Evolutionary conservation across 1,139 yeast species (phyloP).

Genomic region (Yamadazyma spencermartinsiae): DNA sequence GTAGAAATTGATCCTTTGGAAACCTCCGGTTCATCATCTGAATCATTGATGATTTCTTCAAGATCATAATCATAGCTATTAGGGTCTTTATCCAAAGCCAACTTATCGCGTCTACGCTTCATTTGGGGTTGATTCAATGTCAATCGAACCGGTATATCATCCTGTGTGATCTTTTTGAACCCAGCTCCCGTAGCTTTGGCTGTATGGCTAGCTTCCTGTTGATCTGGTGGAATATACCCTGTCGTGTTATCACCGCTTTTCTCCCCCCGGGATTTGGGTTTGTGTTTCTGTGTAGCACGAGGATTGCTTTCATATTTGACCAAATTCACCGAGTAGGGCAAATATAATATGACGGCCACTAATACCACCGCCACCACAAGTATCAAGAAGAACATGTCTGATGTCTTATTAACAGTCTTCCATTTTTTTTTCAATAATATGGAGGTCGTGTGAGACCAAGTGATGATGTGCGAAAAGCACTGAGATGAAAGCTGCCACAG

Average conservation of each 20-base stretch:
- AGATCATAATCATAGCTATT: conserved; percentile 35
- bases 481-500: too few species aligned
- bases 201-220: conserved; percentile 17
- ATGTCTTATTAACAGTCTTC: neutral
- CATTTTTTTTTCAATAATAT: too few species aligned
- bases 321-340: conserved; percentile 43
- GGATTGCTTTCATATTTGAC: conserved; percentile 20
- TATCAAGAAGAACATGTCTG: conserved; percentile 31
- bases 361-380: conserved; percentile 27
- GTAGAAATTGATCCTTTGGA: neutral
- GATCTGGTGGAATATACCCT: conserved; percentile 48
- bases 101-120: conserved; percentile 29
- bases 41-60: conserved; percentile 31
- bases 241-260: conserved; percentile 8
- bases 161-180: conserved; percentile 35
- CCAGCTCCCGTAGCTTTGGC: conserved; percentile 21
- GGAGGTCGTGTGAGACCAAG: too few species aligned
- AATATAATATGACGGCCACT: conserved; percentile 30
- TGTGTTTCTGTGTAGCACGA: neutral
- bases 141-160: conserved; percentile 41
- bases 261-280: neutral
- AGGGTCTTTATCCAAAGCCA: conserved; percentile 36
- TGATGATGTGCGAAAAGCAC: too few species aligned
- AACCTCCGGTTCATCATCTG: conserved; percentile 18
- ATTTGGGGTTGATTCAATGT: conserved; percentile 24